These are phyloP conservation scores for Gremmenia infestans DNA, from an alignment of 2,329 filamentous ascomycete genomes.

Conservation along the genomic window DNA sequence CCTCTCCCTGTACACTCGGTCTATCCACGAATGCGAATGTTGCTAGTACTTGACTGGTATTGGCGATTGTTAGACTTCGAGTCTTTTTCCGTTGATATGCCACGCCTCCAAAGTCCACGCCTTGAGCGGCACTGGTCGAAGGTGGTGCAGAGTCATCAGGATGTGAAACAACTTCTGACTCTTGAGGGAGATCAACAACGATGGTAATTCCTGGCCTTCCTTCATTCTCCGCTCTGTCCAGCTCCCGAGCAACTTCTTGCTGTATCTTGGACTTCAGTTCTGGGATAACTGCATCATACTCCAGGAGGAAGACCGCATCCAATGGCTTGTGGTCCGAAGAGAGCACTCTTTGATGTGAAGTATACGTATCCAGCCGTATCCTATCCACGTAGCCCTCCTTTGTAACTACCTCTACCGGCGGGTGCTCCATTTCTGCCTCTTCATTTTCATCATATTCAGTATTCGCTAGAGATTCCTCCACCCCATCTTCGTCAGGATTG, in stretches of 20 bases:
- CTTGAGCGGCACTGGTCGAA: conserved; percentile 37
- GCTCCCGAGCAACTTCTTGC: conserved; percentile 77
- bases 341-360: conserved; percentile 80
- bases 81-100: conserved; percentile 62
- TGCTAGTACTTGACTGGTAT: conserved; percentile 79
- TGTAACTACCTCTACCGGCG: conserved; percentile 46
- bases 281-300: conserved; percentile 81
- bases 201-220: conserved; percentile 76
- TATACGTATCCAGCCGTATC: conserved; percentile 62
- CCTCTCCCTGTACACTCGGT: conserved; percentile 53
- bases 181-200: conserved; percentile 62
- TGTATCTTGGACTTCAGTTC: conserved; percentile 80
- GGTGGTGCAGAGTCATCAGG: conserved; percentile 9
- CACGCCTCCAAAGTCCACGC: conserved; percentile 75
- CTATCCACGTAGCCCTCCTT: conserved; percentile 53
- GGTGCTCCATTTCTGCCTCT: conserved; percentile 36
- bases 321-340: conserved; percentile 97
- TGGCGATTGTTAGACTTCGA: conserved; percentile 76
- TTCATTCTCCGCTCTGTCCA: conserved; percentile 91
- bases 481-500: conserved; percentile 72
- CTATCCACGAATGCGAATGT: conserved; percentile 76
- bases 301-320: conserved; percentile 73
- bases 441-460: conserved; percentile 49
- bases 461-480: conserved; percentile 36
- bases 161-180: conserved; percentile 26